Evolutionary conservation across 345 rosid species (phyloP).

Genomic region (Toxicodendron radicans): DNA sequence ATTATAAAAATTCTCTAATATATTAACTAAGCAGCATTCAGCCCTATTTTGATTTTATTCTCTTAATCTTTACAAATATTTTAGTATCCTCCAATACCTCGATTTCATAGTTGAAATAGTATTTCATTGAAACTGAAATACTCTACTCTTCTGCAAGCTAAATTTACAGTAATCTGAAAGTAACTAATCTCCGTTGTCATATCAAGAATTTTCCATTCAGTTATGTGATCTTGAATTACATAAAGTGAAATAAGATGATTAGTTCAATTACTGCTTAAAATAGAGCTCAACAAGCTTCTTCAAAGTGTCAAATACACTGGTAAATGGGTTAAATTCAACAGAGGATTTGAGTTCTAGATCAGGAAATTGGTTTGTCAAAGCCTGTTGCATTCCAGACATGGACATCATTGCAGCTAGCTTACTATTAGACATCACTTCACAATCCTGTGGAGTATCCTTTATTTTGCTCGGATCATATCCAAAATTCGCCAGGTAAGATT

Average conservation of each 20-base stretch:
- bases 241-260: not conserved
- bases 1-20: no score
- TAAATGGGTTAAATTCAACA: slow-evolving; percentile 64
- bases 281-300: slow-evolving; percentile 90
- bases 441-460: slow-evolving; percentile 94
- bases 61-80: not conserved
- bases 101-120: not conserved
- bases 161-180: no score
- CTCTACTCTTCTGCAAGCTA: no score
- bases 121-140: no score
- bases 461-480: slow-evolving; percentile 82
- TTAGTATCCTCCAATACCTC: not conserved
- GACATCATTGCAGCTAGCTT: slow-evolving; percentile 94
- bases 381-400: slow-evolving; percentile 85
- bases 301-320: slow-evolving; percentile 81
- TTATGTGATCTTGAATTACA: not conserved
- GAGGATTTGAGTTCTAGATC: slow-evolving; percentile 61
- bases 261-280: slow-evolving; percentile 46
- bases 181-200: not conserved
- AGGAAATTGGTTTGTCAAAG: slow-evolving; percentile 89
- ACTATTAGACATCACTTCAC: slow-evolving; percentile 81
- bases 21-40: no score
- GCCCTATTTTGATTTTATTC: not conserved
- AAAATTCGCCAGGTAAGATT: slow-evolving; percentile 58
- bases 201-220: not conserved